These are phyloP conservation scores for Moniliophthora roreri DNA, from an alignment of 1,284 basidiomycete genomes.

Conservation along the genomic window DNA sequence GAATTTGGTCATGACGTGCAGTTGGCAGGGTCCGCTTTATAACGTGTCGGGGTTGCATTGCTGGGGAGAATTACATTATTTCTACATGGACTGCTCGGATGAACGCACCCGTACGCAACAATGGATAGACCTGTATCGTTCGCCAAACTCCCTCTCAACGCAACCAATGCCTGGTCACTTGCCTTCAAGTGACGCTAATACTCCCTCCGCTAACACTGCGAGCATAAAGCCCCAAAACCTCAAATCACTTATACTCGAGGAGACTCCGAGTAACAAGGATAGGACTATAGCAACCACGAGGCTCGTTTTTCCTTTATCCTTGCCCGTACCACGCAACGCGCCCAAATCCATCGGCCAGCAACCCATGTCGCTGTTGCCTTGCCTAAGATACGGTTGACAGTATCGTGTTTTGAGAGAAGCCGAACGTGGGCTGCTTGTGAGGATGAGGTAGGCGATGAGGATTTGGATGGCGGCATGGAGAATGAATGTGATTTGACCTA, in stretches of 20 bases:
- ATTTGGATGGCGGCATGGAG: constrained; percentile 22
- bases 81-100: too few relatives aligned
- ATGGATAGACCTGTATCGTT: too few relatives aligned
- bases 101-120: too few relatives aligned
- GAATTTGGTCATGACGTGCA: too few relatives aligned
- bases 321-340: constrained; percentile 12
- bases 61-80: too few relatives aligned
- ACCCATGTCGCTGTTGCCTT: constrained; percentile 13
- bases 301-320: not conserved
- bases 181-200: not conserved
- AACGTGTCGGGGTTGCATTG: too few relatives aligned
- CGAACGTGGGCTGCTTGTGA: constrained; percentile 19
- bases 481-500: constrained; percentile 22
- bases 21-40: too few relatives aligned
- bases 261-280: not conserved
- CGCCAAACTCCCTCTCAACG: constrained; percentile 7
- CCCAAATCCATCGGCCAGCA: constrained; percentile 17
- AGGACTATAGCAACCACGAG: not conserved
- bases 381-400: constrained; percentile 21
- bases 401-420: constrained; percentile 21
- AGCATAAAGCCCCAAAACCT: not conserved
- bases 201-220: not conserved
- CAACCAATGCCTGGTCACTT: not conserved
- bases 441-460: constrained; percentile 19
- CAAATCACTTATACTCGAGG: constrained; percentile 4